Evolutionary conservation across 805 yeast genomes (phyloP).

Genomic region (Metschnikowia aberdeeniae): DNA sequence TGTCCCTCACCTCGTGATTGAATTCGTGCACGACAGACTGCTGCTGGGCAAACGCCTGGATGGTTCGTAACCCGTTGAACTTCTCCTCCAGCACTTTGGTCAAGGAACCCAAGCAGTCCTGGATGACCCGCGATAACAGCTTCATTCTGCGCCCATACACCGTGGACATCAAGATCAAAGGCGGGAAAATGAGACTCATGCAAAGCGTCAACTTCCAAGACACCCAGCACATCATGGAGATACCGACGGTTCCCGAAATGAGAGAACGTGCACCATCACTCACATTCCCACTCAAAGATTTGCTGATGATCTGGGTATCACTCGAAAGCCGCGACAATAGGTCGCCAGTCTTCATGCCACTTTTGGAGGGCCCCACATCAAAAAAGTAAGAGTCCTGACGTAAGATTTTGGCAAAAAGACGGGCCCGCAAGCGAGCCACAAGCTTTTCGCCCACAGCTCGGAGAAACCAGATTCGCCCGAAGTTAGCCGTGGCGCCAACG

Average conservation of each 20-base stretch:
- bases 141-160: slow-evolving; percentile 81
- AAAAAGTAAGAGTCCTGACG: slow-evolving; percentile 86
- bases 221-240: slow-evolving; percentile 87
- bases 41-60: slow-evolving; percentile 90
- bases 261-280: slow-evolving; percentile 88
- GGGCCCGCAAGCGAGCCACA: slow-evolving; percentile 77
- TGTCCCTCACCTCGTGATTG: slow-evolving; percentile 64
- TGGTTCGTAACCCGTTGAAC: slow-evolving; percentile 76
- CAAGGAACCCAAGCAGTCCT: slow-evolving; percentile 77
- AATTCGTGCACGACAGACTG: slow-evolving; percentile 69
- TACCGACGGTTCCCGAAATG: slow-evolving; percentile 79
- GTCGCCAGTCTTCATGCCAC: slow-evolving; percentile 75
- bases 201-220: slow-evolving; percentile 78
- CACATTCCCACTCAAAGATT: slow-evolving; percentile 81
- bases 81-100: slow-evolving; percentile 93
- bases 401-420: slow-evolving; percentile 70
- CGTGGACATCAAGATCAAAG: slow-evolving; percentile 72
- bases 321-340: slow-evolving; percentile 82
- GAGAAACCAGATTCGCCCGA: slow-evolving; percentile 71
- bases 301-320: slow-evolving; percentile 84
- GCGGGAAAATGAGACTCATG: slow-evolving; percentile 79
- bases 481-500: slow-evolving; percentile 74
- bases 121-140: slow-evolving; percentile 67
- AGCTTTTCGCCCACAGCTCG: slow-evolving; percentile 81
- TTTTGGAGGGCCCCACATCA: slow-evolving; percentile 60